phyloP scores from a whole-genome alignment of 2,329 filamentous ascomycete genomes.

The Penicillium sp. region DNA sequence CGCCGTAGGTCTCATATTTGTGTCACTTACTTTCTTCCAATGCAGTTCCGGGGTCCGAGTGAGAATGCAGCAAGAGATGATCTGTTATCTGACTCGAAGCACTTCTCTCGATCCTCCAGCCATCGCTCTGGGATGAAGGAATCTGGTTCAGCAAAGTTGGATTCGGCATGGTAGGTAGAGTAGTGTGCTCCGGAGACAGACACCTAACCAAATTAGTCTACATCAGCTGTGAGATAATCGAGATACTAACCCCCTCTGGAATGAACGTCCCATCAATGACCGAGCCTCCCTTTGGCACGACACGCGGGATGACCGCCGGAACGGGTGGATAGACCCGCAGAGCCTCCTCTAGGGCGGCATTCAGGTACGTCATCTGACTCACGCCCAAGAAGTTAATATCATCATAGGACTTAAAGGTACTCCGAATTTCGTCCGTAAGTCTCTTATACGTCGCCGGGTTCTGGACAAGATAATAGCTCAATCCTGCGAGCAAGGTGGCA shows the following conservation, averaged over 20 bases:
- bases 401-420: constrained; percentile 17
- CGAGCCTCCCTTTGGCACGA: constrained; percentile 36
- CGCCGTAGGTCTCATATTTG: background rate
- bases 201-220: background rate
- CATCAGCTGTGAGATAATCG: background rate
- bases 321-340: constrained; percentile 46
- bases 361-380: constrained; percentile 35
- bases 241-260: constrained; percentile 26
- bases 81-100: constrained; percentile 19
- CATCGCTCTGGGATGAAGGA: constrained; percentile 31
- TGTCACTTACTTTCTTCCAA: constrained; percentile 27
- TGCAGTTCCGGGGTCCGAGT: constrained; percentile 28
- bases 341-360: constrained; percentile 43
- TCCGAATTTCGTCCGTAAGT: constrained; percentile 18
- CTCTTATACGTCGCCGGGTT: constrained; percentile 17
- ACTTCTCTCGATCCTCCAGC: constrained; percentile 18
- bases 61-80: constrained; percentile 22
- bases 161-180: constrained; percentile 15
- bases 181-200: constrained; percentile 13
- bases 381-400: constrained; percentile 37
- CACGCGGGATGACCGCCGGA: constrained; percentile 33
- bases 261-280: constrained; percentile 37
- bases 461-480: constrained; percentile 36
- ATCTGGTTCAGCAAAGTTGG: constrained; percentile 26
- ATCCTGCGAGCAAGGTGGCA: constrained; percentile 41